Evolutionary conservation across 2,329 filamentous ascomycete genomes (phyloP), one percentile per base, ranked within the genome.

Genomic region (Alternaria arbusti): DNA sequence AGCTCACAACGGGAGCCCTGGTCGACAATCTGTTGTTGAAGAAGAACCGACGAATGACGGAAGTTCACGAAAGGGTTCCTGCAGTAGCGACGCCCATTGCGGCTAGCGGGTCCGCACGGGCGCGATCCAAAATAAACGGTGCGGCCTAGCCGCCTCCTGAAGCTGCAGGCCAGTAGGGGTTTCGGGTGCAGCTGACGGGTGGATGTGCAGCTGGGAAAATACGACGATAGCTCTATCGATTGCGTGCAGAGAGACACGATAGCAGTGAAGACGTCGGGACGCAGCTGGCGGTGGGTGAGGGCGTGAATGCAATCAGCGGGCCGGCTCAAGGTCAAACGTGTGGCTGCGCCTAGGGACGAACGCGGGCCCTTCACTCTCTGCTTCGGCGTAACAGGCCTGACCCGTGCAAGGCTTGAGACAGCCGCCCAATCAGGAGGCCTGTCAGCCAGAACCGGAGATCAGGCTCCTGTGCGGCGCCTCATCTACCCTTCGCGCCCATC

Each of bases 401-500:
- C 65, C 70, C 64, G 68, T 72, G 70, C 70, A 65, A 66, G 65
- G 67, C 64, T 64, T 63, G 62, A 58, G 62, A 26, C 62, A 59
- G 23, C 40, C 52, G 64, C 49, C 70, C 66, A 71, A 72, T 72
- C 56, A 59, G 62, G 55, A 47, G 54, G 58, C 70, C 72, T 71
- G 69, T 70, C 65, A 68, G 72, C 61, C 68, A 72, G 65, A 63
- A 17, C 59, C 64, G 63, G 67, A 65, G 61, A 68, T 68, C 64
- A 62, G 68, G 66, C 66, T 65, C 66, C 63, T 69, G 70, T 49
- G 50, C 64, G 61, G 59, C 62, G 74, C 73, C 74, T 78, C 74
- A 76, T 77, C 72, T 76, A 74, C 74, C 74, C 67, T 70, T 73
- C 72, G 64, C 66, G 68, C 72, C 70, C 71, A 64, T 65, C 69